Evolutionary conservation across 768 basidiomycete genomes (phyloP).

Genomic region (Tremella yokohamensis): DNA sequence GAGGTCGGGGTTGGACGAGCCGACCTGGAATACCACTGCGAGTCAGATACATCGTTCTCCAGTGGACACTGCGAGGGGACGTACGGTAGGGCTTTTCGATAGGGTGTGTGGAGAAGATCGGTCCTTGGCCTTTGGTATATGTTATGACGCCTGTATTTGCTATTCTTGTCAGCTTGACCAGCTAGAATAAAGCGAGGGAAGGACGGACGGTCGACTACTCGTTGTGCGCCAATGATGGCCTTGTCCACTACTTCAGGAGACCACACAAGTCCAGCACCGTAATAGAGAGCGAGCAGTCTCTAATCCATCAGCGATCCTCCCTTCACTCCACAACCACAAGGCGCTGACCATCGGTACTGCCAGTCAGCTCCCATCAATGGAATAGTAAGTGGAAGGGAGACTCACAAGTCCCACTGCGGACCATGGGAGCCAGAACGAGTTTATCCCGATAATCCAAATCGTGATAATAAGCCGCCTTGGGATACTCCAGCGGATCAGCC

Average conservation of each 20-base stretch:
- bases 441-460: conserved; percentile 73
- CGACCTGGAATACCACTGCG: conserved; percentile 84
- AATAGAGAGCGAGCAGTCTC: conserved; percentile 72
- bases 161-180: conserved; percentile 50
- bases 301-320: neutral
- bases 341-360: conserved; percentile 64
- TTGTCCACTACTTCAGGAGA: conserved; percentile 95
- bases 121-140: conserved; percentile 70
- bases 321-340: neutral
- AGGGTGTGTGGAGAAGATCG: conserved; percentile 89
- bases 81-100: conserved; percentile 78
- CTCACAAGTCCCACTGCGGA: conserved; percentile 72
- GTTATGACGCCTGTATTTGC: conserved; percentile 81
- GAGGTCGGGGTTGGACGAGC: conserved; percentile 79
- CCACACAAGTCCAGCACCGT: conserved; percentile 93
- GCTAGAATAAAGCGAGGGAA: neutral
- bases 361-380: neutral
- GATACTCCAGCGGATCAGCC: conserved; percentile 31
- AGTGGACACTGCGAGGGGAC: conserved; percentile 2
- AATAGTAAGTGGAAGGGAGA: conserved; percentile 3
- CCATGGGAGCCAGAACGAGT: conserved; percentile 97
- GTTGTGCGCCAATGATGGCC: conserved; percentile 79
- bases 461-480: conserved; percentile 26
- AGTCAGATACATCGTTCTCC: neutral
- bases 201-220: conserved; percentile 78